These are phyloP conservation scores for Cystobasidium pallidum DNA, from an alignment of 1,284 basidiomycete genomes.

Conservation along the genomic window DNA sequence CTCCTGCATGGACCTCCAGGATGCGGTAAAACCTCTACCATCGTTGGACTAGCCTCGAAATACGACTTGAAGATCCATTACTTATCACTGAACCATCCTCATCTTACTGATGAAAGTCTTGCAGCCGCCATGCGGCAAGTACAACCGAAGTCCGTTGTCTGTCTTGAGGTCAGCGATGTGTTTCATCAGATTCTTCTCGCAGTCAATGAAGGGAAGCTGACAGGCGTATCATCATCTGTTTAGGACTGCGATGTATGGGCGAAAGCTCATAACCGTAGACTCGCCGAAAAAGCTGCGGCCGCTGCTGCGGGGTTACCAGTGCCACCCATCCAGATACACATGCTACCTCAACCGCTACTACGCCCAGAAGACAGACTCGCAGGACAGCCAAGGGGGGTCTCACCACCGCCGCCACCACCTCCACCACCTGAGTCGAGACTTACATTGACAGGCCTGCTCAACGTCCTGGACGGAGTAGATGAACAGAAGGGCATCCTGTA, in stretches of 20 bases:
- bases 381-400: background rate
- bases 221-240: no score
- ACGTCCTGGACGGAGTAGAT: constrained; percentile 24
- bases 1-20: constrained; percentile 58
- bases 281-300: background rate
- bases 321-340: background rate
- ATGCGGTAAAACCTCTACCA: constrained; percentile 55
- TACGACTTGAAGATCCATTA: constrained; percentile 14
- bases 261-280: constrained; percentile 10
- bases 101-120: constrained; percentile 8
- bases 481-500: constrained; percentile 7
- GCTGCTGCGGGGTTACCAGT: background rate
- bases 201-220: no score
- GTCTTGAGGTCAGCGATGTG: constrained; percentile 1
- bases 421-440: constrained; percentile 7
- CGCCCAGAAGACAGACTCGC: background rate
- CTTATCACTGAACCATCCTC: background rate
- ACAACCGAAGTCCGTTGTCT: background rate
- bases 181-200: background rate
- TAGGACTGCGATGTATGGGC: constrained; percentile 26
- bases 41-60: constrained; percentile 20
- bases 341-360: background rate
- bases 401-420: constrained; percentile 3
- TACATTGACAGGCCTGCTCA: constrained; percentile 17
- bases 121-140: background rate